Evolutionary conservation across 805 yeast species (phyloP).

Genomic region (Kodamaea hsintzibuensis): DNA sequence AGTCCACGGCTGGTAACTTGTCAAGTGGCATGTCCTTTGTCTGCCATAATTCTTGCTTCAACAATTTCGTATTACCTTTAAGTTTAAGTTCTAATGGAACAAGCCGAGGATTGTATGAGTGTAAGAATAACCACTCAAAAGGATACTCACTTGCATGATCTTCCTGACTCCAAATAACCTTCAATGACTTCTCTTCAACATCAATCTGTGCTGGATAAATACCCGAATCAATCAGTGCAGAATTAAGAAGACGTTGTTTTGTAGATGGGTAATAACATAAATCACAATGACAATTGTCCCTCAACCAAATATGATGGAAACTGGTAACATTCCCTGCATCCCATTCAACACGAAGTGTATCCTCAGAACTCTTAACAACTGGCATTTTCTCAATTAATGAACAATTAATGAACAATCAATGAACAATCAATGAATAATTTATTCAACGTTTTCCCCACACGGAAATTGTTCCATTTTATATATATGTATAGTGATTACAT

Average conservation of each 20-base stretch:
- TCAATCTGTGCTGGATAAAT: slow-evolving; percentile 11
- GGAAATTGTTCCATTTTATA: not conserved
- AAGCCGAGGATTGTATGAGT: slow-evolving; percentile 53
- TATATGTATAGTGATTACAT: not conserved
- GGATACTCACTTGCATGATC: slow-evolving; percentile 40
- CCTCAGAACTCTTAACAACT: not conserved
- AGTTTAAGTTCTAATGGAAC: slow-evolving; percentile 21
- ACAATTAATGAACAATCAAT: not conserved
- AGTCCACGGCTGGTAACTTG: slow-evolving; percentile 51
- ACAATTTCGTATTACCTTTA: slow-evolving; percentile 26
- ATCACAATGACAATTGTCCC: slow-evolving; percentile 64
- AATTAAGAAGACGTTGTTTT: slow-evolving; percentile 58
- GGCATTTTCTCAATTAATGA: slow-evolving; percentile 1
- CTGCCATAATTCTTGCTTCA: slow-evolving; percentile 46
- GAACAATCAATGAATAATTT: no score
- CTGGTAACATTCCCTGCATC: slow-evolving; percentile 6
- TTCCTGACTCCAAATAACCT: slow-evolving; percentile 38
- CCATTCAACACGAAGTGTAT: slow-evolving; percentile 10
- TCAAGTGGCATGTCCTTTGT: slow-evolving; percentile 36
- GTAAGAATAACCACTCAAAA: slow-evolving; percentile 46
- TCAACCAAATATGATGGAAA: slow-evolving; percentile 56
- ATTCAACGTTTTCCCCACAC: not conserved
- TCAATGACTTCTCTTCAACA: slow-evolving; percentile 17
- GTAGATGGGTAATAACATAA: slow-evolving; percentile 55
- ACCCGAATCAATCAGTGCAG: slow-evolving; percentile 43